Evolutionary conservation across 2,329 filamentous ascomycete species (phyloP), one percentile per base, ranked within the genome.

Genomic region (Xylariaceae sp.): DNA sequence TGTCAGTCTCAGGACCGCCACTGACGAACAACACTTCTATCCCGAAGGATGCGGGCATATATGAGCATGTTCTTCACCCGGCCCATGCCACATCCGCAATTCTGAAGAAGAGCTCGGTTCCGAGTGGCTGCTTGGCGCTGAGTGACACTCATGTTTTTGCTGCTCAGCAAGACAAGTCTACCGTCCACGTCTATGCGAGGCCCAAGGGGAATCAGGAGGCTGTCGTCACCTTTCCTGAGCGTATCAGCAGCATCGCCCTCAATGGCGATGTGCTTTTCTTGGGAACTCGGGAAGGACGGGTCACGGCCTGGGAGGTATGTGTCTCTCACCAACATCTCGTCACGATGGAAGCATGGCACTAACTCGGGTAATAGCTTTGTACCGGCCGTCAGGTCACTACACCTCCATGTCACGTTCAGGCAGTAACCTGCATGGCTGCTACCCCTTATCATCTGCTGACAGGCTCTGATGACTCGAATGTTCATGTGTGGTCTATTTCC

Each of bases 71-170:
- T 60, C 80, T 91, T 64, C 87, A 90, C 65, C 91, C 91, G 41
- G 80, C 86, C 51, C 81, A 86, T 60, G 80, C 83, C n/a, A 82
- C 91, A 67, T 86, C 87, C 66, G 77, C 84, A 59, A 81, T 86
- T 47, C 91, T 94, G 79, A 97, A 96, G 79, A 97, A 96, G 75
- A 95, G 89, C 75, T 88, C 89, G 12, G 84, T 86, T n/a, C 80
- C 86, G 30, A 76, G 80, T 55, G 89, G 92, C 70, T 87, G 89
- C 64, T 75, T 99, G 53, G 91, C 90, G 32, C 80, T 91, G 63
- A 95, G 81, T 71, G 77, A 82, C 44, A 86, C 86, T 26, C 94
- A 99, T 69, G 79, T 97, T 46, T 99, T 96, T 69, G 87, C 91
- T 3, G 92, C 90, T 3, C 94, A 99, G 70, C 80, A 87, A 48